phyloP scores from a whole-genome alignment of 352 stramenopile species.

The Phytophthora sp. region DNA sequence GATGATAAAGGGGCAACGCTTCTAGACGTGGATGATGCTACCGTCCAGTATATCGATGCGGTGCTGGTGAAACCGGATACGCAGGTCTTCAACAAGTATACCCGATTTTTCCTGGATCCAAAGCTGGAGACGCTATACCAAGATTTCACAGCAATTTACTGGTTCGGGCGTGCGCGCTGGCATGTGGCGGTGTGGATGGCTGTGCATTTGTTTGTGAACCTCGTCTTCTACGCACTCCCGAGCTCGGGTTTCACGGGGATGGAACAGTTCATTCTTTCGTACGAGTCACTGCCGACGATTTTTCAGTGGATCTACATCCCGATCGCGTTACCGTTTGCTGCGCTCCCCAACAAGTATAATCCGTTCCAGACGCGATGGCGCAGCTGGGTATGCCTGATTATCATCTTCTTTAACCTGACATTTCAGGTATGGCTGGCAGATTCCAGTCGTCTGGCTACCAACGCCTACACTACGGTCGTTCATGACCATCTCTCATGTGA shows the following conservation, averaged over 20 bases:
- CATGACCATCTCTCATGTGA: conserved; percentile 47
- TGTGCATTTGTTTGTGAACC: conserved; percentile 71
- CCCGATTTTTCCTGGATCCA: conserved; percentile 77
- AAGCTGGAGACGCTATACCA: conserved; percentile 84
- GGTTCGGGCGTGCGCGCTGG: conserved; percentile 78
- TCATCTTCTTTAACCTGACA: conserved; percentile 78
- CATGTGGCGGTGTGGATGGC: conserved; percentile 76
- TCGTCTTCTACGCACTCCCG: conserved; percentile 70
- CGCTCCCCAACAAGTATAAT: conserved; percentile 66
- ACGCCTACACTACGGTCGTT: conserved; percentile 53
- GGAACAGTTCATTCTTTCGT: conserved; percentile 72
- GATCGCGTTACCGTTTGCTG: conserved; percentile 75
- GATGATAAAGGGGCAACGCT: conserved; percentile 41
- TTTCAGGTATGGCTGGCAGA: conserved; percentile 82
- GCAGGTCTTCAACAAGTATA: conserved; percentile 83
- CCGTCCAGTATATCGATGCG: conserved; percentile 76
- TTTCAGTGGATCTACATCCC: conserved; percentile 79
- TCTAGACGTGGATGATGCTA: conserved; percentile 54
- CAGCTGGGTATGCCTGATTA: conserved; percentile 73
- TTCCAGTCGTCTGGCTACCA: conserved; percentile 57
- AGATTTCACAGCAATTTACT: conserved; percentile 85
- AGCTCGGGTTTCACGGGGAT: conserved; percentile 66
- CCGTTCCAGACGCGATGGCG: conserved; percentile 81
- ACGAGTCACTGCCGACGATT: conserved; percentile 46
- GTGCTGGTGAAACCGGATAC: conserved; percentile 75